Evolutionary conservation across 2,329 filamentous ascomycete genomes (phyloP).

Genomic region (Aureobasidium lini): DNA sequence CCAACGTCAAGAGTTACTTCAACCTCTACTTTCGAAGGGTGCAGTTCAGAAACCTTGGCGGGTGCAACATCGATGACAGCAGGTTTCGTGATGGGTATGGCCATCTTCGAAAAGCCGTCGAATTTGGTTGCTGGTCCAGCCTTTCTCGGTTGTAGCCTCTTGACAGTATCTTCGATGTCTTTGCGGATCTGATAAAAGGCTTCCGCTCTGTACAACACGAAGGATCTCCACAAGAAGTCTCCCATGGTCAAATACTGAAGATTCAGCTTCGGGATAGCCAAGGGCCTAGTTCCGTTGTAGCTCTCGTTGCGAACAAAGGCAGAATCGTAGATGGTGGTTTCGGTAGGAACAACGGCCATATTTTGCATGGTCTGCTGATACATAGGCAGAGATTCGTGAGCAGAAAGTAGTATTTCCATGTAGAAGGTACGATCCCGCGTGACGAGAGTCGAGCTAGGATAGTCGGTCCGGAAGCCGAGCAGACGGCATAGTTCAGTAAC

Average conservation of each 20-base stretch:
- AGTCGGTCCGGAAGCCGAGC: conserved; percentile 73
- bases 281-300: conserved; percentile 78
- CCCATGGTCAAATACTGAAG: conserved; percentile 91
- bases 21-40: conserved; percentile 76
- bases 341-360: conserved; percentile 75
- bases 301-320: conserved; percentile 72
- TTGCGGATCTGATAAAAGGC: conserved; percentile 90
- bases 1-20: conserved; percentile 82
- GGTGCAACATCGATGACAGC: conserved; percentile 81
- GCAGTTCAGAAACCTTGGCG: conserved; percentile 71
- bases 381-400: conserved; percentile 68
- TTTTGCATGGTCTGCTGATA: conserved; percentile 73
- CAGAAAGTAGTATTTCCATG: conserved; percentile 64
- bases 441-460: conserved; percentile 64
- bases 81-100: conserved; percentile 75
- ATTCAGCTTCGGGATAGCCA: conserved; percentile 90
- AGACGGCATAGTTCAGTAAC: conserved; percentile 59
- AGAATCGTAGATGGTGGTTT: conserved; percentile 70
- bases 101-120: conserved; percentile 84
- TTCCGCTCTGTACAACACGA: conserved; percentile 82
- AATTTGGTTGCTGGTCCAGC: conserved; percentile 63
- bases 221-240: conserved; percentile 93
- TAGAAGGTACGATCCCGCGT: conserved; percentile 56
- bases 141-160: conserved; percentile 65
- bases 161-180: conserved; percentile 76